These are phyloP conservation scores for Alternaria angustiovoidea DNA, from an alignment of 2,329 filamentous ascomycete species.

Conservation along the genomic window DNA sequence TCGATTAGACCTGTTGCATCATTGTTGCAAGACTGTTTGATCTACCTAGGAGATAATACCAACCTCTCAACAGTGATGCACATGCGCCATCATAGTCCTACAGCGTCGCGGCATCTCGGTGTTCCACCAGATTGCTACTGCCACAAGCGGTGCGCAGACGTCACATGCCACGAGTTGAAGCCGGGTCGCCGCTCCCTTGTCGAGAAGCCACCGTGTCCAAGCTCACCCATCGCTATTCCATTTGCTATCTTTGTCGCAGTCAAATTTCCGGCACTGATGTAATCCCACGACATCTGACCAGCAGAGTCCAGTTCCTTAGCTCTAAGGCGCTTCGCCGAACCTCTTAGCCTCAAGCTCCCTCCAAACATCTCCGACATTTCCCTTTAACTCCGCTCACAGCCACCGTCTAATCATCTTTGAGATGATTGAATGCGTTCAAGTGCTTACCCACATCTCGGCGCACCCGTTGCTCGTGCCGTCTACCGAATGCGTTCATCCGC, in stretches of 20 bases:
- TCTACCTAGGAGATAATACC: neutral
- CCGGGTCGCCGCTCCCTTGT: constrained; percentile 23
- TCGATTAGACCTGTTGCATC: neutral
- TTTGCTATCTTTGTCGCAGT: constrained; percentile 29
- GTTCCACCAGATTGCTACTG: constrained; percentile 23
- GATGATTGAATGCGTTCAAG: constrained; percentile 25
- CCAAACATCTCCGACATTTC: constrained; percentile 34
- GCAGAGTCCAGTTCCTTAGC: constrained; percentile 34
- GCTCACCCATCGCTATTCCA: constrained; percentile 26
- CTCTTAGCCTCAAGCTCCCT: constrained; percentile 26
- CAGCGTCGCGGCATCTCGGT: constrained; percentile 25
- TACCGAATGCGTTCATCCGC: constrained; percentile 34
- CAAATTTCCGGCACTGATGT: constrained; percentile 29
- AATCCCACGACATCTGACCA: constrained; percentile 43
- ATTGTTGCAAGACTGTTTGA: neutral
- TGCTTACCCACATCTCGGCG: constrained; percentile 25
- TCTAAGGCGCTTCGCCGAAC: constrained; percentile 22
- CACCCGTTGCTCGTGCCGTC: constrained; percentile 30
- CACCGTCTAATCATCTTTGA: constrained; percentile 39
- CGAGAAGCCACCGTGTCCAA: constrained; percentile 26
- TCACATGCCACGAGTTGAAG: constrained; percentile 34
- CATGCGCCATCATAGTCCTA: neutral
- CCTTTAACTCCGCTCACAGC: constrained; percentile 35
- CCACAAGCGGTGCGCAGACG: constrained; percentile 17
- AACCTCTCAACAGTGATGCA: neutral